A percentile compares a stretch with the other conserved stretches of the same genome.
phyloP scores from a whole-genome alignment of 1,139 yeast genomes.

The Taphrina populina region DNA sequence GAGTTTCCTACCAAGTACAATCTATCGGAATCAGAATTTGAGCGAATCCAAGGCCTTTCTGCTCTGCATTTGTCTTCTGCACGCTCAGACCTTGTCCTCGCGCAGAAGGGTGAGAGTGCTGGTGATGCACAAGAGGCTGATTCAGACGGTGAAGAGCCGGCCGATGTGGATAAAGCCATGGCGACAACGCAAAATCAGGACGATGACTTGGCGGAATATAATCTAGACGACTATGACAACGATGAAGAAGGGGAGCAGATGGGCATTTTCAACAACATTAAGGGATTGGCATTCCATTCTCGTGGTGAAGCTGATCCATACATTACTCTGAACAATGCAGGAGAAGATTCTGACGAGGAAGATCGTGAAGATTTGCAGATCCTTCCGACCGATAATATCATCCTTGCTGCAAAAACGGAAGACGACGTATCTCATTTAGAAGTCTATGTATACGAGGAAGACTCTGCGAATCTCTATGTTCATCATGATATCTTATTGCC shows the following conservation, averaged over 20 bases:
- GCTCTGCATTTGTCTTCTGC: conserved; percentile 77
- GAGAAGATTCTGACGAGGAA: conserved; percentile 52
- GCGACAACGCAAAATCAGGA: conserved; percentile 50
- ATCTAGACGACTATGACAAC: conserved; percentile 77
- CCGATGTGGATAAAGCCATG: conserved; percentile 37
- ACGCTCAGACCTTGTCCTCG: conserved; percentile 51
- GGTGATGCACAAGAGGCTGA: conserved; percentile 22
- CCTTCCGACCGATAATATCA: conserved; percentile 83
- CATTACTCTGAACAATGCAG: conserved; percentile 63
- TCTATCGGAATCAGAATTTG: conserved; percentile 88
- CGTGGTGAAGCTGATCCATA: conserved; percentile 71
- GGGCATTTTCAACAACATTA: conserved; percentile 48
- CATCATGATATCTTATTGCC: conserved; percentile 98
- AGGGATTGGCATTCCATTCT: conserved; percentile 55
- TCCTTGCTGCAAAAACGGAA: conserved; percentile 90
- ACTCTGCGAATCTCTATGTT: conserved; percentile 69
- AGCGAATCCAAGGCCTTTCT: conserved; percentile 81
- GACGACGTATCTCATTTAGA: conserved; percentile 91
- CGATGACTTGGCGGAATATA: conserved; percentile 82
- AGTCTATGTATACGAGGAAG: conserved; percentile 87
- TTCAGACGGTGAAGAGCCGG: conserved; percentile 42
- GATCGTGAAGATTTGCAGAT: conserved; percentile 83
- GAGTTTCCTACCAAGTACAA: conserved; percentile 90
- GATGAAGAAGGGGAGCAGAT: conserved; percentile 52
- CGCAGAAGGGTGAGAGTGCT: conserved; percentile 44